Percentiles rank a stretch among this genome's conserved stretches.
Conservation (phyloP, 768 basidiomycete species). For the Phylloporus sp. region DNA sequence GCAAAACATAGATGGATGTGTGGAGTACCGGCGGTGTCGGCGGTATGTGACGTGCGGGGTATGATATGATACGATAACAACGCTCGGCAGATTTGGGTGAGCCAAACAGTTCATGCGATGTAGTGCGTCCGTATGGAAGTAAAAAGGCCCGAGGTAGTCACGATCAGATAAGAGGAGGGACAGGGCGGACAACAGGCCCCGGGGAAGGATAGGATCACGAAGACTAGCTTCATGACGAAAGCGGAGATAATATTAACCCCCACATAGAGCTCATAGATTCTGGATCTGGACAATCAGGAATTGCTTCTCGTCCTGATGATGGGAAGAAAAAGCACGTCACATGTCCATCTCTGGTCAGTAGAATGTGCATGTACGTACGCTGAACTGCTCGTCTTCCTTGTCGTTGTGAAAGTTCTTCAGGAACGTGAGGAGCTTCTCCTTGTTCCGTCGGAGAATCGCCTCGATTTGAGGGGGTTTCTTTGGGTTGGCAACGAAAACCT, state of each 20-base stretch:
- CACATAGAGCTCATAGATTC: conserved; percentile 44
- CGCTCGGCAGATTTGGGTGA: not conserved
- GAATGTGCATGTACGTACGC: conserved; percentile 39
- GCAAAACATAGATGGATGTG: conserved; percentile 4
- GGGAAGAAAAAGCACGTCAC: not conserved
- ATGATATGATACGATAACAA: conserved; percentile 8
- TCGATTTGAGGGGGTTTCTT: conserved; percentile 98
- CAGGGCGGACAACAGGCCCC: not conserved
- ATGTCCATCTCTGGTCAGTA: not conserved
- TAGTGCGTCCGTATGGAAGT: not conserved
- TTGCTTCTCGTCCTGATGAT: conserved; percentile 80
- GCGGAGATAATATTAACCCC: not conserved
- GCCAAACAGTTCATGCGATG: not conserved
- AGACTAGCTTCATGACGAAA: not conserved
- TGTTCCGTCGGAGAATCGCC: conserved; percentile 84
- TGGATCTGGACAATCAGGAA: conserved; percentile 93
- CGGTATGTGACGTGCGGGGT: conserved; percentile 7
- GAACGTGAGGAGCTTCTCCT: conserved; percentile 88
- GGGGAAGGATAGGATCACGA: not conserved
- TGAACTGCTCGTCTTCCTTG: conserved; percentile 98
- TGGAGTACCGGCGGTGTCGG: conserved; percentile 1
- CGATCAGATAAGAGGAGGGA: conserved; percentile 8
- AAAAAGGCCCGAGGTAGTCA: not conserved
- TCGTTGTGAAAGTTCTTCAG: conserved; percentile 96
- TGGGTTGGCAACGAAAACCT: conserved; percentile 99